Evolutionary conservation across 805 yeast genomes (phyloP), one percentile per base, ranked within the genome.

Genomic region (Saccharomycopsis oosterbeekiorum): DNA sequence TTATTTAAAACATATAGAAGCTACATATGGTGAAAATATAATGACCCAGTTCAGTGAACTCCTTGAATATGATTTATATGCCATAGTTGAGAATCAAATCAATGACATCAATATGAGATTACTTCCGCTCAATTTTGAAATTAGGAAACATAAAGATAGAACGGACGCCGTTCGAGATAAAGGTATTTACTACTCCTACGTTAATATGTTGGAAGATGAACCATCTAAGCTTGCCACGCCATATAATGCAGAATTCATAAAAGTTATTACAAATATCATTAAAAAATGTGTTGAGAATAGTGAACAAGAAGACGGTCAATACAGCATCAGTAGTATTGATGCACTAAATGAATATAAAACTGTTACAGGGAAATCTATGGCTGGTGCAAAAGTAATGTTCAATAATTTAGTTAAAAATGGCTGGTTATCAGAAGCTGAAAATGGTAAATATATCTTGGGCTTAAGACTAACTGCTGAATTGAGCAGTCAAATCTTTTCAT

Each of bases 381-480:
- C 57, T 17, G 21, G 50, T 19, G 64, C 62, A 4, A 55, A 62
- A 50, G 42, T n/a, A 10, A 14, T 62, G 37, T 58, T 64, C 14
- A 34, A 64, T n/a, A 58, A 41, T 19, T 37, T 64, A 42, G 34
- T 62, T 14, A 26, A 42, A 6, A 40, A 51, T 24, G 66, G 66
- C 17, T 64, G 66, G 66, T 21, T 62, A 14, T 34, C 19, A 14
- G 40, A 21, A 26, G 50, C 37, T 21, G 37, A 26, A 17, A 39
- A 26, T 14, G 65, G 63, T 9, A 36, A 62, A 21, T 60, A 62
- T 41, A 42, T 19, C 6, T 15, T 58, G 19, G 65, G 62, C 9
- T 15, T 51, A 14, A 19, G 66, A n/a, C 40, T 62, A 54, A 21
- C 60, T 3, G 63, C 63, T 8, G 66, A 64, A 36, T 47, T 64